A percentile compares a stretch with the other conserved stretches of the same genome.
phyloP scores from a whole-genome alignment of 1,284 basidiomycete genomes.

The Ustilago xerochloae region DNA sequence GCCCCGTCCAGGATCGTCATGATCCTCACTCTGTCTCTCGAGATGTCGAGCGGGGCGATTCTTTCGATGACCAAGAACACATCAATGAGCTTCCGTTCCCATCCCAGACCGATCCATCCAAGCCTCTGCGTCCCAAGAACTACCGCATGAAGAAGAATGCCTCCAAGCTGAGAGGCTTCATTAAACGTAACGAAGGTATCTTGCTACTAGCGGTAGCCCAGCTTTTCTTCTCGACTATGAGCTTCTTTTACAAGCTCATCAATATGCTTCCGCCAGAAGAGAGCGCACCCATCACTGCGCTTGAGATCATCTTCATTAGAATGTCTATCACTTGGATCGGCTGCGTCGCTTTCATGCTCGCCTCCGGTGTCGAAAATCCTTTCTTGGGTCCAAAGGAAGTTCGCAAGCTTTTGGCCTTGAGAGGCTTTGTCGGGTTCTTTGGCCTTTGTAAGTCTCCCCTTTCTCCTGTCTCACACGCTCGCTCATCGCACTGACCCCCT shows the following conservation, averaged over 20 bases:
- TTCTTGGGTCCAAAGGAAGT: conserved; percentile 78
- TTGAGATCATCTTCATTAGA: conserved; percentile 72
- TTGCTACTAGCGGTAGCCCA: conserved; percentile 40
- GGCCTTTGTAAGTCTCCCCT: conserved; percentile 24
- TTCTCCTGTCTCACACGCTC: not conserved
- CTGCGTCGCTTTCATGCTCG: conserved; percentile 59
- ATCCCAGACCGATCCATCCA: conserved; percentile 38
- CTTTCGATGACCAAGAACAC: conserved; percentile 5
- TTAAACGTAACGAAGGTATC: conserved; percentile 46
- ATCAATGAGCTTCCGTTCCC: conserved; percentile 43
- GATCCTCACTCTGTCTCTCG: conserved; percentile 5
- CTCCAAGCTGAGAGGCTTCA: conserved; percentile 25
- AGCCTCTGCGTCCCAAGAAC: conserved; percentile 41
- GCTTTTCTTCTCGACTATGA: conserved; percentile 70
- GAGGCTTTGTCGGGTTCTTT: conserved; percentile 76
- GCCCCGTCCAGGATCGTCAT: not conserved
- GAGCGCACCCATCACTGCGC: conserved; percentile 31
- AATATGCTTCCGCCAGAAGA: conserved; percentile 72
- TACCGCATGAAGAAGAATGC: conserved; percentile 26
- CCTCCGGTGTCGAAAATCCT: conserved; percentile 75
- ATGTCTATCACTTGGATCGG: conserved; percentile 71
- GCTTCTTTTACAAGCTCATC: conserved; percentile 75
- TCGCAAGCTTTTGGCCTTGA: conserved; percentile 73
- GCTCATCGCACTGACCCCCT: not conserved
- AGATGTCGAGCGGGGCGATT: conserved; percentile 25